A percentile compares a stretch with the other conserved stretches of the same genome.
Conservation (phyloP, 2,329 filamentous ascomycete species). For the Aphanoascus verrucosus region DNA sequence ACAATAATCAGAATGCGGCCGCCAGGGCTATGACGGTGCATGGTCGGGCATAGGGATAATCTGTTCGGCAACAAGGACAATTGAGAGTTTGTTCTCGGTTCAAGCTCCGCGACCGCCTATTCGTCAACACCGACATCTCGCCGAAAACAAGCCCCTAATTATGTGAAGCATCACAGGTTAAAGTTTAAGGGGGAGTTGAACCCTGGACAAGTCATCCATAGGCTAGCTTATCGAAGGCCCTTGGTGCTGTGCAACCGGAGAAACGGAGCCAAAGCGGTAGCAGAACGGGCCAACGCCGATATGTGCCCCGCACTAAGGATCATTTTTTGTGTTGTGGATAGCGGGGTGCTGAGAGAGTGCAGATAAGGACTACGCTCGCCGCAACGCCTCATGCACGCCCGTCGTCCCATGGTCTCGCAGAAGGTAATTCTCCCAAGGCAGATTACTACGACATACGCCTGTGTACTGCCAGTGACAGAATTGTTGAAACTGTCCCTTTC, state of each 20-base stretch:
- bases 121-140: slow-evolving; percentile 1
- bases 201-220: not conserved
- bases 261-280: slow-evolving; percentile 1
- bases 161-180: not conserved
- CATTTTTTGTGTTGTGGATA: not conserved
- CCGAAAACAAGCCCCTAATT: not conserved
- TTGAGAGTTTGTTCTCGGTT: not conserved
- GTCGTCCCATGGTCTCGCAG: not conserved
- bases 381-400: not conserved
- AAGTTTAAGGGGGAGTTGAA: not conserved
- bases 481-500: not conserved
- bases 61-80: not conserved
- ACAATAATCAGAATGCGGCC: not conserved
- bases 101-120: not conserved
- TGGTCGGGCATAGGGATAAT: not conserved
- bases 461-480: too few relatives aligned
- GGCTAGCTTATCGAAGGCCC: not conserved
- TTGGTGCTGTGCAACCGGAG: not conserved
- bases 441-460: too few relatives aligned
- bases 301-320: not conserved
- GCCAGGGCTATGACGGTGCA: not conserved
- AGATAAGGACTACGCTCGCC: not conserved
- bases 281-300: not conserved
- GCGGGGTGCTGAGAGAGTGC: slow-evolving; percentile 2
- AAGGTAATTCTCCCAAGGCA: not conserved